These are phyloP conservation scores for Hysterium pulicare DNA, from an alignment of 2,329 filamentous ascomycete species.

Conservation along the genomic window DNA sequence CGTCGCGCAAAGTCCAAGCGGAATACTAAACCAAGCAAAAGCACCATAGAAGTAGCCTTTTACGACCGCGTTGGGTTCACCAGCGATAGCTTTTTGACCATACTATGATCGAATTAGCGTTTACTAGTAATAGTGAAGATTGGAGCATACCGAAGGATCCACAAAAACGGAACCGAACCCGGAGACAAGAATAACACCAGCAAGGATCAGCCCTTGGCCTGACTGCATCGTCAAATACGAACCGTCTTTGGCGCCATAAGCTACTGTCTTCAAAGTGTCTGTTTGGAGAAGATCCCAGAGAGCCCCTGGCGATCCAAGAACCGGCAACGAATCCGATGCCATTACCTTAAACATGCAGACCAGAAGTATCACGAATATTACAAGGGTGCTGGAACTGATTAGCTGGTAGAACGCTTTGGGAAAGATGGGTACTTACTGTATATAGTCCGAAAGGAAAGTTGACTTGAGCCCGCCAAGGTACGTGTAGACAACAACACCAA, in stretches of 20 bases:
- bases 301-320: constrained; percentile 4
- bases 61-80: constrained; percentile 4
- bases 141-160: constrained; percentile 1
- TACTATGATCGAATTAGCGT: not conserved
- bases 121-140: not conserved
- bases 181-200: constrained; percentile 4
- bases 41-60: constrained; percentile 30
- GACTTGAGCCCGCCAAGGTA: constrained; percentile 70
- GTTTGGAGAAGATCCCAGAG: constrained; percentile 7
- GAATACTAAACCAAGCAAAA: constrained; percentile 43
- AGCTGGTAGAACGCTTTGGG: not conserved
- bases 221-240: constrained; percentile 6
- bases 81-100: constrained; percentile 7
- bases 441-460: constrained; percentile 70
- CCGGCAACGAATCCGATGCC: constrained; percentile 1
- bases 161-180: constrained; percentile 7
- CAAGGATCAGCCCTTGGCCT: constrained; percentile 3
- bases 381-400: not conserved
- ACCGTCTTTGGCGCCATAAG: constrained; percentile 2
- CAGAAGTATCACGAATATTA: not conserved
- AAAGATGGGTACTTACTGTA: constrained; percentile 29
- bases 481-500: constrained; percentile 80
- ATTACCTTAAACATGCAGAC: constrained; percentile 6
- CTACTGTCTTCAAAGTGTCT: not conserved
- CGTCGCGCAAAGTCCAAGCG: constrained; percentile 41